These are phyloP conservation scores for Penicillium sp. DNA, from an alignment of 2,329 filamentous ascomycete species.

Conservation along the genomic window DNA sequence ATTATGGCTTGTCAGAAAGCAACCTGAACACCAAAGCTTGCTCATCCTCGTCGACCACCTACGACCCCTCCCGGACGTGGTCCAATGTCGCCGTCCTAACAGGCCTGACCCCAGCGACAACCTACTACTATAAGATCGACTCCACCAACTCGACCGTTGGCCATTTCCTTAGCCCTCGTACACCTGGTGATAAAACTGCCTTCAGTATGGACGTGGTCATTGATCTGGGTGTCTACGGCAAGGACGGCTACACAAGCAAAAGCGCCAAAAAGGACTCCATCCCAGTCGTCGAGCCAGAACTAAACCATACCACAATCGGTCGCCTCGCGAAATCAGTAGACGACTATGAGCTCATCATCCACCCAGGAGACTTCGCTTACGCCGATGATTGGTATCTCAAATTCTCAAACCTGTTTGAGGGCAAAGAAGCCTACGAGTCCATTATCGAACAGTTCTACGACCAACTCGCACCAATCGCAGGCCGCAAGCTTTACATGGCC, in stretches of 20 bases:
- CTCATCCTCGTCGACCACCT: conserved; percentile 43
- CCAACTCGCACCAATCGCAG: conserved; percentile 48
- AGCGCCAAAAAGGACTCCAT: conserved; percentile 45
- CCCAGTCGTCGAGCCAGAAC: conserved; percentile 43
- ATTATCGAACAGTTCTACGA: conserved; percentile 52
- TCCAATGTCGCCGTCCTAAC: conserved; percentile 44
- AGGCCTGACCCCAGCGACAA: conserved; percentile 44
- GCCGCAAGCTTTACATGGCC: conserved; percentile 50
- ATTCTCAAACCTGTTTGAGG: conserved; percentile 41
- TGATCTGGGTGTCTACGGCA: conserved; percentile 49
- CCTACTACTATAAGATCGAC: conserved; percentile 53
- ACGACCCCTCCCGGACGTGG: conserved; percentile 48
- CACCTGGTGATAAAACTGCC: conserved; percentile 47
- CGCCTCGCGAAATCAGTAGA: conserved; percentile 45
- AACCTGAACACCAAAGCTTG: conserved; percentile 38
- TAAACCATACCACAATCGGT: conserved; percentile 53
- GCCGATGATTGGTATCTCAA: conserved; percentile 51
- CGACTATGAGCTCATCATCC: conserved; percentile 46
- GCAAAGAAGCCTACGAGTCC: conserved; percentile 47
- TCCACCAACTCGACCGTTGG: conserved; percentile 49
- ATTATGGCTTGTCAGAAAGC: conserved; percentile 42
- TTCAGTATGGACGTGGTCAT: conserved; percentile 48
- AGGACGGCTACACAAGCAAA: conserved; percentile 45
- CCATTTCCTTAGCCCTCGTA: conserved; percentile 48
- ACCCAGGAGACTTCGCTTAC: conserved; percentile 46